Evolutionary conservation across 371 early-diverging fungal species (phyloP).

Genomic region (Funneliformis caledonium): DNA sequence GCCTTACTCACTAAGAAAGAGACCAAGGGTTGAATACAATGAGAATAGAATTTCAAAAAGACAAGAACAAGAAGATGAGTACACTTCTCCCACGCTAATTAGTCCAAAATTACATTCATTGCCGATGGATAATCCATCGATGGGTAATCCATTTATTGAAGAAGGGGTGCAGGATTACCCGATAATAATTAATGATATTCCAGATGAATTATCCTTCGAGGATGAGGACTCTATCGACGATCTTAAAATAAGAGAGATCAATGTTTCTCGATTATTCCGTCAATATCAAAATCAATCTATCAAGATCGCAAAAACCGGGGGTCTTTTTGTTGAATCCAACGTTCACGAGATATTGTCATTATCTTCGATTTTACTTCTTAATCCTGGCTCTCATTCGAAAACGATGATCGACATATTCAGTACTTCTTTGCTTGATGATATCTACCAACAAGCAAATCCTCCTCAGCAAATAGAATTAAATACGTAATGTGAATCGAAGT

Average conservation of each 20-base stretch:
- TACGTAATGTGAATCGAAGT: too few relatives aligned
- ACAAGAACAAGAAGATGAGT: constrained; percentile 15
- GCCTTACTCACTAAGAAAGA: constrained; percentile 23
- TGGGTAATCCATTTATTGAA: constrained; percentile 15
- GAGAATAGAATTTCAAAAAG: constrained; percentile 1
- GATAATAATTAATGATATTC: constrained; percentile 20
- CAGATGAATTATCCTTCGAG: constrained; percentile 15
- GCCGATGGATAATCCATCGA: background rate
- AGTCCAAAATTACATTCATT: background rate
- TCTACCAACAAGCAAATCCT: too few relatives aligned
- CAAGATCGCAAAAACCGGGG: background rate
- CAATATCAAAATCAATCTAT: constrained; percentile 7
- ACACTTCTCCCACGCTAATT: background rate
- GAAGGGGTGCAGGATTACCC: constrained; percentile 3
- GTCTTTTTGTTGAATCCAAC: background rate
- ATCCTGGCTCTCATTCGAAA: too few relatives aligned
- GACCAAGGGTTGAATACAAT: constrained; percentile 8
- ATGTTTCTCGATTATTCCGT: constrained; percentile 29
- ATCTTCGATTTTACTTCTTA: too few relatives aligned
- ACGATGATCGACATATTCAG: too few relatives aligned
- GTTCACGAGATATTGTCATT: too few relatives aligned
- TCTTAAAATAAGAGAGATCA: background rate
- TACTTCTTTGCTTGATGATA: too few relatives aligned
- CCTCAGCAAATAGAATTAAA: too few relatives aligned
- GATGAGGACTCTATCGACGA: background rate